Conservation (phyloP, 140 eudicot genomes). For the Flaveria floridana region DNA sequence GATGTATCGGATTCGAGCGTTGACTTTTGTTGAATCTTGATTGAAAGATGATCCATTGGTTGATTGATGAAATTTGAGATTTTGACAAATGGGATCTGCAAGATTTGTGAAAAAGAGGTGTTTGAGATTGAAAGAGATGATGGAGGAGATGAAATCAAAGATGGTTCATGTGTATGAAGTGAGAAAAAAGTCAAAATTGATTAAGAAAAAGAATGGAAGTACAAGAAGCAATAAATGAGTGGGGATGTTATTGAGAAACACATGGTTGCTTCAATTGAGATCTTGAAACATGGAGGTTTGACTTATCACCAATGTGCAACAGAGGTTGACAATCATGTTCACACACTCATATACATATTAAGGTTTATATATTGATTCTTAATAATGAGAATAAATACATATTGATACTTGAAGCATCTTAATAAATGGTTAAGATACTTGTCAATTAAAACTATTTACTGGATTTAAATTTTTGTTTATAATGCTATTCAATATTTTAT, state of each 20-base stretch:
- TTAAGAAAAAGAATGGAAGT: slow-evolving; percentile 31
- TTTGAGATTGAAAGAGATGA: slow-evolving; percentile 1
- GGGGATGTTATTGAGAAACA: slow-evolving; percentile 35
- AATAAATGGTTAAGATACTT: not conserved
- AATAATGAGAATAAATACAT: too few species aligned
- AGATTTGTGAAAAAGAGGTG: slow-evolving; percentile 26
- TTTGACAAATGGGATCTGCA: slow-evolving; percentile 21
- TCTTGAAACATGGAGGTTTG: slow-evolving; percentile 43
- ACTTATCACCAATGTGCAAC: slow-evolving; percentile 28
- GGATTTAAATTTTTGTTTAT: not conserved
- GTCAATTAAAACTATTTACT: not conserved
- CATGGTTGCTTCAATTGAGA: slow-evolving; percentile 48
- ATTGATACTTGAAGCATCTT: not conserved
- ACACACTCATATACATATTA: not conserved
- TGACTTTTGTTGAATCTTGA: slow-evolving; percentile 44
- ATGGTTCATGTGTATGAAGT: slow-evolving; percentile 32
- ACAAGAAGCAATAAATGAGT: slow-evolving; percentile 43
- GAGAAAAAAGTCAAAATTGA: slow-evolving; percentile 33
- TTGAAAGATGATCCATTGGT: slow-evolving; percentile 46
- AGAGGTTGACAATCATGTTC: slow-evolving; percentile 27
- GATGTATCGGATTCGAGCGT: slow-evolving; percentile 38
- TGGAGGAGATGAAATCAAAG: slow-evolving; percentile 27
- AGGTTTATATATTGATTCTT: too few species aligned
- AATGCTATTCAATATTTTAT: too few species aligned
- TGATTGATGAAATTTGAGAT: not conserved